Base-by-base conservation (phyloP, 2,329 filamentous ascomycete genomes). In the Fusarium sublunatum region DNA sequence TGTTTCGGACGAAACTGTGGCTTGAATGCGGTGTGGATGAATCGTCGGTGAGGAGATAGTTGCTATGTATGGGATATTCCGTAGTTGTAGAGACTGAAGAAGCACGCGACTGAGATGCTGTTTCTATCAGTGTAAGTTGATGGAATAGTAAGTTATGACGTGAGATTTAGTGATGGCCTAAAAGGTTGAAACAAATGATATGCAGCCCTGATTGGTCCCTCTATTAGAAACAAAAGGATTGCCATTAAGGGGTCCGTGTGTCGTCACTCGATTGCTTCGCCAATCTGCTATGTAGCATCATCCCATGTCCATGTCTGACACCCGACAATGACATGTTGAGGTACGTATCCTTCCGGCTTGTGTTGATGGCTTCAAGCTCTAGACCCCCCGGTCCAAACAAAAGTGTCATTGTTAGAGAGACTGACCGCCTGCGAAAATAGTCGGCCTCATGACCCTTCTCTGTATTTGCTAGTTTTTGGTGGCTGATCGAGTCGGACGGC, bases 351-450 rank as follows among this genome's bases (percentile, higher is more conserved):
- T 8, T 38, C 24, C 31, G 13, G 22, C 10, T 48, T 19, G 48
- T 31, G 19, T 52, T 15, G 41, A 61, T 61, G 61, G 61, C 61
- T 48, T 32, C 24, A 58, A 58, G 22, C 40, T 65, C 54, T 28
- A 15, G 25, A 46, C 7, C 11, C 15, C 9, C 7, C 26, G 4
- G 26, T 7, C 26, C 26, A 28, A 28, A 28, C 26, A 28, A n/a
- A 34, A 31, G 29, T 12, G 11, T 12, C 29, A 31, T 31, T 31
- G 12, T 31, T 11, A 11, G 10, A 31, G 29, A 11, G 29, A 11
- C 24, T 38, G 10, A 28, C 39, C 39, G 13, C 48, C 29, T 15
- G 15, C 8, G 38, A 29, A 34, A 3, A 34, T 29, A 11, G 2
- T 11, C 36, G 36, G 48, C 10, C 8, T 15, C n/a, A n/a, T 42